These are phyloP conservation scores for Eucalyptus grandis DNA, from an alignment of 345 rosid species.

Conservation along the genomic window DNA sequence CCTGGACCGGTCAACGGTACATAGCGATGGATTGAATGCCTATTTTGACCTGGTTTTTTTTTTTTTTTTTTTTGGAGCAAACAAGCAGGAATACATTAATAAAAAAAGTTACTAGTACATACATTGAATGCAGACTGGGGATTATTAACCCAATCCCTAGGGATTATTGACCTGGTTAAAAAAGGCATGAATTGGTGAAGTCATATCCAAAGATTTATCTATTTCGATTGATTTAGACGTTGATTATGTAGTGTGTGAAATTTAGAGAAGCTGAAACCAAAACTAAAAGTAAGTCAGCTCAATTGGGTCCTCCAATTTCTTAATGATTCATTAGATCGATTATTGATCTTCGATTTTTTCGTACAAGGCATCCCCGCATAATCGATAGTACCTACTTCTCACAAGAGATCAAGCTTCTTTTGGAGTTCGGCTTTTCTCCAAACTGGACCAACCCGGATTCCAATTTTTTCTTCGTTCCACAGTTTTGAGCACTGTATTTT, in stretches of 20 bases:
- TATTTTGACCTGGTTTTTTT: not conserved
- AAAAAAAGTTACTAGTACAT: too few species aligned
- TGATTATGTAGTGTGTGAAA: not conserved
- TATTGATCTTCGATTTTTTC: not conserved
- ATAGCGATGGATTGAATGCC: not conserved
- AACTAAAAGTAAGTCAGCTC: not conserved
- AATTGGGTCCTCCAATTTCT: not conserved
- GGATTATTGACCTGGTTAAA: not conserved
- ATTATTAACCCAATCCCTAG: too few species aligned
- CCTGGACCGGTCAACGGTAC: not conserved
- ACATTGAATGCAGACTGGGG: too few species aligned
- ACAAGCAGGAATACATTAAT: too few species aligned
- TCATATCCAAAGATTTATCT: not conserved
- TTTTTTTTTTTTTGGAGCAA: too few species aligned
- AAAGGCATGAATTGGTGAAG: not conserved
- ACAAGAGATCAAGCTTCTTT: not conserved
- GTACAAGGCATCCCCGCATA: not conserved
- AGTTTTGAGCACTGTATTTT: not conserved
- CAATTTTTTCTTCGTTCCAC: not conserved
- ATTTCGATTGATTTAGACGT: not conserved
- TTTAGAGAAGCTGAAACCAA: not conserved
- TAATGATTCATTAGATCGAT: not conserved
- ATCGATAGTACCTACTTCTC: not conserved
- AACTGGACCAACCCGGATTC: not conserved
- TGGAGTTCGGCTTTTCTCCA: not conserved